Conservation (phyloP, 1,139 yeast genomes). For the Candida sanyaensis region DNA sequence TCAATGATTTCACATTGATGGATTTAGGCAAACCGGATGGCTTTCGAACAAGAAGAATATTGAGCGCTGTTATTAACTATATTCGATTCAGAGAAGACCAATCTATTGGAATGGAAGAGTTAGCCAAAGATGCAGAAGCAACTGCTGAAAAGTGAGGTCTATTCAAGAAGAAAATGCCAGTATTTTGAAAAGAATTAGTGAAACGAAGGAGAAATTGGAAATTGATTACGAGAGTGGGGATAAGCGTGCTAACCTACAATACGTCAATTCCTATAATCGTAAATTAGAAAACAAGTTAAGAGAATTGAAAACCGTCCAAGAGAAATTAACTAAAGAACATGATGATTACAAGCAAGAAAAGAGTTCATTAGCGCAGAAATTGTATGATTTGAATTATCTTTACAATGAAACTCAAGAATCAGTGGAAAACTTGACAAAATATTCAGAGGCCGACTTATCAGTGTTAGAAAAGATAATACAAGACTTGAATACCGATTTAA, state of each 20-base stretch:
- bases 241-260: conserved; percentile 37
- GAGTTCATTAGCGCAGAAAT: conserved; percentile 51
- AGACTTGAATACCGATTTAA: conserved; percentile 54
- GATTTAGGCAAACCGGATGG: conserved; percentile 73
- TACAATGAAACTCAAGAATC: conserved; percentile 57
- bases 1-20: conserved; percentile 70
- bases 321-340: conserved; percentile 65
- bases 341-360: conserved; percentile 66
- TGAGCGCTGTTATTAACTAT: conserved; percentile 84
- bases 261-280: conserved; percentile 56
- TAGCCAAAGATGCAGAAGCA: conserved; percentile 56
- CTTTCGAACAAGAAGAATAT: conserved; percentile 57
- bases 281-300: conserved; percentile 65
- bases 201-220: conserved; percentile 32
- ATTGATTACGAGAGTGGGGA: conserved; percentile 17
- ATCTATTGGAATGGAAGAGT: conserved; percentile 65
- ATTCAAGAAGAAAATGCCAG: conserved; percentile 38
- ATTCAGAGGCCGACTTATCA: conserved; percentile 63
- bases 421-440: conserved; percentile 61
- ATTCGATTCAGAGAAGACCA: conserved; percentile 83
- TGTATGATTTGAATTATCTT: conserved; percentile 55
- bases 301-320: conserved; percentile 64
- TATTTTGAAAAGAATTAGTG: conserved; percentile 42
- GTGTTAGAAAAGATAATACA: conserved; percentile 55
- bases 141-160: conserved; percentile 38